Conservation (phyloP, 192 early-diverging fungal species). For the Entomortierella beljakovae region DNA sequence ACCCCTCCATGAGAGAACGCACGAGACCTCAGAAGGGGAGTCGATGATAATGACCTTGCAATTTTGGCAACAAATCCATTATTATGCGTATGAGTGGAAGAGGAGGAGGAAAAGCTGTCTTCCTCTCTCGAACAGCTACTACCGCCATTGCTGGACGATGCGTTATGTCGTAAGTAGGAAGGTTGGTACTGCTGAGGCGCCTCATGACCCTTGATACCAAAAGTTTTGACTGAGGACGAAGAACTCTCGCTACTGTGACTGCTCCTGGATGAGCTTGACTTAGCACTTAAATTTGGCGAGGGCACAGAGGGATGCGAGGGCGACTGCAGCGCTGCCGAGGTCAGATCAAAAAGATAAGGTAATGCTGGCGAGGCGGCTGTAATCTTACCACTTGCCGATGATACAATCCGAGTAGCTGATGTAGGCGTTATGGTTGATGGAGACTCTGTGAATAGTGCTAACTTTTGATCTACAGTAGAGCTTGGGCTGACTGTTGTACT, state of each 20-base stretch:
- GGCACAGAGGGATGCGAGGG: not conserved
- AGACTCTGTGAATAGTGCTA: too few relatives aligned
- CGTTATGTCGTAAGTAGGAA: not conserved
- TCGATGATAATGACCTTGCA: constrained; percentile 35
- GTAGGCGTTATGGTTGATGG: too few relatives aligned
- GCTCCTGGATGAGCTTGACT: not conserved
- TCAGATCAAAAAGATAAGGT: constrained; percentile 37
- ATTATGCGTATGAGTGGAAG: not conserved
- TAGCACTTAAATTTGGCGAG: not conserved
- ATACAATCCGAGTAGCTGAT: too few relatives aligned
- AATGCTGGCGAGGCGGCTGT: constrained; percentile 12
- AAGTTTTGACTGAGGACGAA: too few relatives aligned
- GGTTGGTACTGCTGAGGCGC: not conserved
- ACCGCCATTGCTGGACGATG: not conserved
- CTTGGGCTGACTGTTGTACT: too few relatives aligned
- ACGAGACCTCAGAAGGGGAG: constrained; percentile 20
- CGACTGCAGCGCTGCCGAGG: constrained; percentile 22
- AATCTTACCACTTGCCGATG: not conserved
- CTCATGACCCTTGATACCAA: too few relatives aligned
- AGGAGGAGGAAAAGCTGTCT: too few relatives aligned
- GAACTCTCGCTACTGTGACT: not conserved
- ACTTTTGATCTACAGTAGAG: too few relatives aligned
- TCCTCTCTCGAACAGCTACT: not conserved
- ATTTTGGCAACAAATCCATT: constrained; percentile 35
- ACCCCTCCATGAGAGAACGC: not conserved